Base-by-base conservation (phyloP, 148 eudicot genomes). In the Rhododendron williamsianum region DNA sequence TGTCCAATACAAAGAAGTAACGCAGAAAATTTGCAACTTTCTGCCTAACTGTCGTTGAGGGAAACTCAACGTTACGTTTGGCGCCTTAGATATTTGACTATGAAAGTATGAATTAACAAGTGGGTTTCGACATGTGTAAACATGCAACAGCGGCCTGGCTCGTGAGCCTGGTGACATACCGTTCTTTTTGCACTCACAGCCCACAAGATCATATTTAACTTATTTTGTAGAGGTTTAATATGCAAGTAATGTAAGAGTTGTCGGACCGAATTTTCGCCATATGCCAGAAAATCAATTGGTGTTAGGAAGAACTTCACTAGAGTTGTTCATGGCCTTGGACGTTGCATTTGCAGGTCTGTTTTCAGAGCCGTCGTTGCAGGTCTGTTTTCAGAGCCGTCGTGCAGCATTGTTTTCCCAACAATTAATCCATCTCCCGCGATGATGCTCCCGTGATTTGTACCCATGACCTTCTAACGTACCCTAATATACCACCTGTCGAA, bases 31-130 rank as follows among this genome's bases (percentile, higher is more conserved):
- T 72, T 13, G 2, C 13, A 46, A 83, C 78, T 77, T 86, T 91
- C 89, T 91, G 91, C 98, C 98, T 93, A 95, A 95, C 96, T 89
- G 88, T 89, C 92, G 92, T 91, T 91, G 84, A 91, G 84, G 87
- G 48, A 19, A 76, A 87, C 76, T 52, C 83, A 84, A 83, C 80
- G 87, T 80, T 84, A 83, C 80, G 63, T 91, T 93, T 93, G 93
- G 94, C 92, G 92, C 92, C 90, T 87, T 81, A 84, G 90, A 83
- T 67, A 43, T 69, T 89, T 89, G 93, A 91, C 90, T 69, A 35
- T 19, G 23, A 51, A 74, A 3, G 8, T 41, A 41, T 41, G 45
- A 41, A 41, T 41, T 78, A 83, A 85, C 80, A 71, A 87, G 86
- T 86, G 41, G 76, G 71, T 27, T 73, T 36, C 49, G 72, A 73